Base-by-base conservation (phyloP, 495 filamentous ascomycete genomes). In the Tuber brumale region DNA sequence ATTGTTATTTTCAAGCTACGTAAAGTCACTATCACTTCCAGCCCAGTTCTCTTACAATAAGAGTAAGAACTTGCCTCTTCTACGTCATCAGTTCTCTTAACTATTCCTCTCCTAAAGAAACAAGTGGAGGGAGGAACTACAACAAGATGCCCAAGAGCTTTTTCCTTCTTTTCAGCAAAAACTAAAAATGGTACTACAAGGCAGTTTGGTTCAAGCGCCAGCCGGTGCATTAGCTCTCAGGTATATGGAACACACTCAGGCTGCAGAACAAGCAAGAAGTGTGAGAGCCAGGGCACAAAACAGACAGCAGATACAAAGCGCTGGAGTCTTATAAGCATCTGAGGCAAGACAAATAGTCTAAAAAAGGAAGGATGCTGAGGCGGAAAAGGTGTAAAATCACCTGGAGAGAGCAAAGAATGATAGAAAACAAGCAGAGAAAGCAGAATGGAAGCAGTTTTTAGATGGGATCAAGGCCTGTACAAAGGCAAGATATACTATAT, bases 321-420 rank as follows among this genome's bases (percentile, higher is more conserved):
- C 1, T 21, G 19, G 45, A 48, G 45, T 48, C 3, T 1, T 48
- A 21, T 48, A 48, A 21, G 45, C 19, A 19, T 51, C 21, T 23
- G 21, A 51, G 46, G 46, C 21, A 21, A 2, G 7, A 1, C 7
- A n/a, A 51, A 74, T 74, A 7, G 43, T 74, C 7, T 39, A 74
- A 57, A 45, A 18, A n/a, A 74, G 72, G n/a, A 46, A 74, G n/a
- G 72, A 74, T 27, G 23, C 35, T 14, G 21, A 74, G 66, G 72
- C 69, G 3, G 48, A 74, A 35, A 74, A 74, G 3, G 46, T 31
- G 21, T 46, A 74, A 35, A 1, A 45, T 41, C 27, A 27, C 10
- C 10, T 66, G 16, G 14, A 23, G 2, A 27, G 39, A 37, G 43
- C 31, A 27, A 2, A 74, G 10, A 66, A 74, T 57, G 72, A 45